Percentiles rank a stretch among this genome's conserved stretches.
These are phyloP conservation scores for Talaromyces sp. DNA, from an alignment of 2,329 filamentous ascomycete species.

Conservation along the genomic window DNA sequence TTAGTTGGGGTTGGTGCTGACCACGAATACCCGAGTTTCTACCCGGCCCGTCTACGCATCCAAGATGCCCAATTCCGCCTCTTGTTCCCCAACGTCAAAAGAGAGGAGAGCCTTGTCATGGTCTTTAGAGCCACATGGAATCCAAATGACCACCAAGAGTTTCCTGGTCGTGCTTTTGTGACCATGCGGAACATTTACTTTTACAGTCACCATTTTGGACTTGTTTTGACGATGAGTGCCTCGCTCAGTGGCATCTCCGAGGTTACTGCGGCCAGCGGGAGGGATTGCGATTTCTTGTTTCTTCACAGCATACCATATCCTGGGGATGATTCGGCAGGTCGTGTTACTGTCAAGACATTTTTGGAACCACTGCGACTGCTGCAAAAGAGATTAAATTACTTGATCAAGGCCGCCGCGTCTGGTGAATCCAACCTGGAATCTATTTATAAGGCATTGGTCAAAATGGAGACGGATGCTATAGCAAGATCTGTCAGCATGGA, in stretches of 20 bases:
- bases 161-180: constrained; percentile 81
- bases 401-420: constrained; percentile 74
- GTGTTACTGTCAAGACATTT: constrained; percentile 88
- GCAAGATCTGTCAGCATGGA: constrained; percentile 69
- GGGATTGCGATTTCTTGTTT: constrained; percentile 89
- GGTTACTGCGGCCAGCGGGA: constrained; percentile 81
- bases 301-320: constrained; percentile 66
- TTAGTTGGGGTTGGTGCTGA: constrained; percentile 21
- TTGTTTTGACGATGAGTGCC: constrained; percentile 77
- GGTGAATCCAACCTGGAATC: constrained; percentile 65
- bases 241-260: constrained; percentile 73
- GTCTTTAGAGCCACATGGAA: constrained; percentile 93
- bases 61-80: constrained; percentile 93
- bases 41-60: constrained; percentile 73
- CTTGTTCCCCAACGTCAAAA: constrained; percentile 74
- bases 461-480: constrained; percentile 60
- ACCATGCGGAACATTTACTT: constrained; percentile 88
- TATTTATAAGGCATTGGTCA: constrained; percentile 66
- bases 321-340: constrained; percentile 59
- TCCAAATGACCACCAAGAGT: constrained; percentile 67
- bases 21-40: constrained; percentile 64
- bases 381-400: constrained; percentile 74
- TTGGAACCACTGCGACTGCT: constrained; percentile 79
- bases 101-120: constrained; percentile 76
- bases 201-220: constrained; percentile 88